Percentiles rank a stretch among this genome's conserved stretches.
These are phyloP conservation scores for Yarrowia galli DNA, from an alignment of 1,139 yeast species.

Conservation along the genomic window DNA sequence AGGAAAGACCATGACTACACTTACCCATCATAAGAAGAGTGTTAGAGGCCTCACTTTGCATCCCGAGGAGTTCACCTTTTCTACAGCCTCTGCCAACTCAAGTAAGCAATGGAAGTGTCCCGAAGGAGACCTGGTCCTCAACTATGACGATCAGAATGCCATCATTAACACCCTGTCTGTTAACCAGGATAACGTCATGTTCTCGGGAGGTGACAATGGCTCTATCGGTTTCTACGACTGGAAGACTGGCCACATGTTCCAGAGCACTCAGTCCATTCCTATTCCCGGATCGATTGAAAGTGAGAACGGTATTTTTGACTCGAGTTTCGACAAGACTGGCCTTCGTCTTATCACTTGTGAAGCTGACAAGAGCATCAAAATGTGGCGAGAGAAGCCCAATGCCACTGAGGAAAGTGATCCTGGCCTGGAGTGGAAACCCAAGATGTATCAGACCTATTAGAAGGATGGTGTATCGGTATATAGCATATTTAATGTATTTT, in stretches of 20 bases:
- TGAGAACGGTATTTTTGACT: conserved; percentile 73
- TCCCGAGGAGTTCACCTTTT: conserved; percentile 76
- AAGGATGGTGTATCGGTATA: neutral
- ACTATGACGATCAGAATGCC: conserved; percentile 56
- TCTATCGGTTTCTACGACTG: conserved; percentile 80
- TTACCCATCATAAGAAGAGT: conserved; percentile 86
- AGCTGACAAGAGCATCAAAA: conserved; percentile 85
- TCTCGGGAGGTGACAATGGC: conserved; percentile 89
- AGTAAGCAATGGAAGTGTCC: conserved; percentile 87
- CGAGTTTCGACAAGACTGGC: conserved; percentile 82
- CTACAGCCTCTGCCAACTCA: conserved; percentile 81
- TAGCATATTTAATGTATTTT: conserved; percentile 37
- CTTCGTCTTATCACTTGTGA: conserved; percentile 83
- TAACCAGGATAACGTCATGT: conserved; percentile 72
- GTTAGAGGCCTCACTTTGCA: conserved; percentile 76
- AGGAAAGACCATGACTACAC: conserved; percentile 63
- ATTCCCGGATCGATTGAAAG: conserved; percentile 74
- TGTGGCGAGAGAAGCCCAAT: conserved; percentile 69
- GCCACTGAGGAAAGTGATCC: conserved; percentile 59
- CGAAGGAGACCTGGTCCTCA: conserved; percentile 71
- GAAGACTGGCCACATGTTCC: conserved; percentile 69
- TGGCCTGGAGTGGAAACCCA: conserved; percentile 58
- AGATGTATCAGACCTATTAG: conserved; percentile 31
- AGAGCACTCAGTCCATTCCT: conserved; percentile 58
- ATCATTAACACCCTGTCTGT: conserved; percentile 74